Percentiles rank a stretch among this genome's conserved stretches.
Conservation (phyloP, 2,329 filamentous ascomycete genomes). For the Fusarium gaditjirri region DNA sequence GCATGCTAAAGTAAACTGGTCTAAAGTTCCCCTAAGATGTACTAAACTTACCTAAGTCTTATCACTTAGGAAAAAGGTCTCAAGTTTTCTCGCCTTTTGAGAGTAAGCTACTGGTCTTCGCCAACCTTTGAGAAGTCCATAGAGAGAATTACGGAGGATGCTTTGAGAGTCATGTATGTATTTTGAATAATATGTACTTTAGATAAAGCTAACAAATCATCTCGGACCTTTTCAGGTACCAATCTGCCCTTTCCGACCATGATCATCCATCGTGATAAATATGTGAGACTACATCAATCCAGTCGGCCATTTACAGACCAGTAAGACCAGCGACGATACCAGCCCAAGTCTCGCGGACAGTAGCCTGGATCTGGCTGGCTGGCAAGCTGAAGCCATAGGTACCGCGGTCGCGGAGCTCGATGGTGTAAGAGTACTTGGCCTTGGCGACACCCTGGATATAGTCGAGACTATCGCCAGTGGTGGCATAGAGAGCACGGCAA, state of each 20-base stretch:
- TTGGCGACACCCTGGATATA: slow-evolving; percentile 56
- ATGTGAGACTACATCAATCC: fast-evolving
- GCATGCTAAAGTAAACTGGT: background rate
- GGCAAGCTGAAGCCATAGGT: slow-evolving; percentile 57
- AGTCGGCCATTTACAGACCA: background rate
- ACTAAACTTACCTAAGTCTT: background rate
- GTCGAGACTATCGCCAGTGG: slow-evolving; percentile 59
- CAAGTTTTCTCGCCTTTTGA: background rate
- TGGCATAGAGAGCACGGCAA: slow-evolving; percentile 70
- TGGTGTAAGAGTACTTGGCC: slow-evolving; percentile 55
- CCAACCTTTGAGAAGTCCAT: background rate
- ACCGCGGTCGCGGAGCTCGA: slow-evolving; percentile 52
- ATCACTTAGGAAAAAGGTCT: fast-evolving
- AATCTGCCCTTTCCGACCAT: background rate
- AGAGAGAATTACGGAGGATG: too few relatives aligned
- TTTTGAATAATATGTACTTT: background rate
- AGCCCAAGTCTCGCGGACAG: slow-evolving; percentile 28
- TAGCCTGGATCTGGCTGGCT: slow-evolving; percentile 51
- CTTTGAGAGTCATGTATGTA: background rate
- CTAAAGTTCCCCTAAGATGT: background rate
- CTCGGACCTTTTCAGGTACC: too few relatives aligned
- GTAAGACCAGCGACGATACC: slow-evolving; percentile 25
- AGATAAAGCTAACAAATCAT: background rate
- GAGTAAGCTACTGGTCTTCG: background rate
- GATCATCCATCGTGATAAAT: background rate